A percentile compares a stretch with the other conserved stretches of the same genome.
These are phyloP conservation scores for Neoarthrinium moseri DNA, from an alignment of 2,329 filamentous ascomycete species.

Conservation along the genomic window DNA sequence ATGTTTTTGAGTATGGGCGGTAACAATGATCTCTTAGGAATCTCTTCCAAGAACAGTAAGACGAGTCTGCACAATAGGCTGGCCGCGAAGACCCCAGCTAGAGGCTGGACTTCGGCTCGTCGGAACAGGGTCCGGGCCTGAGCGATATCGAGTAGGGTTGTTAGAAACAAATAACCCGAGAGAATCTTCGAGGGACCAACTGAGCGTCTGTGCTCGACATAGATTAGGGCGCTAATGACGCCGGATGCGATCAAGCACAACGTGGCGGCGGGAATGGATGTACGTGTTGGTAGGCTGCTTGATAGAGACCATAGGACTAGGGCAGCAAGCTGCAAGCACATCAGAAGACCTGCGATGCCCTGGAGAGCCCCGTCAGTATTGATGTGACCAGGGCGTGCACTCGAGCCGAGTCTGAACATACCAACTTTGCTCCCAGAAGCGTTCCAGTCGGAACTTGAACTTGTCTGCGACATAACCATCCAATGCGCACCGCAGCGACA, in stretches of 20 bases:
- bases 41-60: constrained; percentile 30
- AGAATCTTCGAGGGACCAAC: constrained; percentile 3
- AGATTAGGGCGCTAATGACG: neutral
- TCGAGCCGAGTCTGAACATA: neutral
- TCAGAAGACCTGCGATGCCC: neutral
- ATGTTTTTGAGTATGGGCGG: constrained; percentile 16
- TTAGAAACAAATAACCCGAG: neutral
- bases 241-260: neutral
- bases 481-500: neutral
- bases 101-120: neutral
- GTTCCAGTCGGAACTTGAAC: neutral
- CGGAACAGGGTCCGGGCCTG: neutral
- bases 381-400: neutral
- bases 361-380: neutral
- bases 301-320: constrained; percentile 5
- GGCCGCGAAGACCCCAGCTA: constrained; percentile 20
- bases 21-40: constrained; percentile 24
- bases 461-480: neutral
- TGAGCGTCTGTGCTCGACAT: constrained; percentile 2
- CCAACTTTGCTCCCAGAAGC: constrained; percentile 4
- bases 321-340: neutral
- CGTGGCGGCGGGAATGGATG: neutral
- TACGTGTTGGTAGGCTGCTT: neutral
- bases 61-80: constrained; percentile 24
- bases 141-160: constrained; percentile 3